Evolutionary conservation across 768 basidiomycete genomes (phyloP), one percentile per base, ranked within the genome.

Genomic region (Lactarius evosmus): DNA sequence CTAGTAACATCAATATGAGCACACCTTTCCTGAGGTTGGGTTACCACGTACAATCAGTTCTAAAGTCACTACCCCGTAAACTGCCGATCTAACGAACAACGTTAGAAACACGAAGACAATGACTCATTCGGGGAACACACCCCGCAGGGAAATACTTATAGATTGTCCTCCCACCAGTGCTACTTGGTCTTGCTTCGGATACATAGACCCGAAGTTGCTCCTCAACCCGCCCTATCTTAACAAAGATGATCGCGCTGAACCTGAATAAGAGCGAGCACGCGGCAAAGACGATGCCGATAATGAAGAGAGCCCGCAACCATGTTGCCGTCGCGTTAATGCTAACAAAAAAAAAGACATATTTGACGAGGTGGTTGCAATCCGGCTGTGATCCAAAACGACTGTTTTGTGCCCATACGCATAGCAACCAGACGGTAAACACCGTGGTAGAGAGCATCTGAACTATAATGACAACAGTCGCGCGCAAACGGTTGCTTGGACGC

Each of bases 221-320:
- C 49, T 32, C 52, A 33, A 19, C 1, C 8, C 4, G 29, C n/a
- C 25, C 17, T 53, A 38, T 14, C 14, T 36, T 40, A 2, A 46
- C 32, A 22, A 12, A 58, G 16, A 60, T 14, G 16, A 63, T 49
- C 27, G 40, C n/a, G 22, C n/a, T 16, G 30, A 64, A 59, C n/a
- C 19, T 33, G 58, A 59, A 46, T 25, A 40, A 32, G n/a, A 64
- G 30, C 33, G 25, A 17, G 41, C n/a, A 64, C 17, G 53, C 44
- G 9, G 34, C 44, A 16, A 32, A 19, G 27, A 53, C 36, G n/a
- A 64, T 52, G 34, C 51, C 27, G 17, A 59, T 36, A 22, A 64
- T 54, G 44, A 55, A 59, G 25, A 60, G 16, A n/a, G 55, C n/a
- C 27, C 63, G 63, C 14, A 64, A 17, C 62, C 62, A 63, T 4